These are phyloP conservation scores for Peronosclerospora sorghi DNA, from an alignment of 352 stramenopile species.

Conservation along the genomic window DNA sequence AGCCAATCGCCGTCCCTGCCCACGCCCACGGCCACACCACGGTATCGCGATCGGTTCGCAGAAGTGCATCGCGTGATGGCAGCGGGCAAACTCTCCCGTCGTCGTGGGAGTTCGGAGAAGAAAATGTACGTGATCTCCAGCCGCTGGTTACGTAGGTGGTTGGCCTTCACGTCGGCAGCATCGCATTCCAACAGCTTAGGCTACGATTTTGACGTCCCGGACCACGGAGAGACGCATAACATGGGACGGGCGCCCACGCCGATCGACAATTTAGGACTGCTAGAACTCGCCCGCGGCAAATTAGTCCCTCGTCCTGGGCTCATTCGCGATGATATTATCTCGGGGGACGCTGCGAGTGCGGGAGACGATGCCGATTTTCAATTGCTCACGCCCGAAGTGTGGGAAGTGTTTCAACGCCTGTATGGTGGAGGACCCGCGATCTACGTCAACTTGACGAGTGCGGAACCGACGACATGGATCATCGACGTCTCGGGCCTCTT, in stretches of 20 bases:
- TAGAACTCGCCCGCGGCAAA: conserved; percentile 40
- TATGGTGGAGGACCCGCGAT: conserved; percentile 54
- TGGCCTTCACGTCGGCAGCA: conserved; percentile 43
- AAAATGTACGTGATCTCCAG: conserved; percentile 54
- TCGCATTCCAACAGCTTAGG: conserved; percentile 16
- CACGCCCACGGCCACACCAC: conserved; percentile 19
- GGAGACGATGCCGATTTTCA: conserved; percentile 39
- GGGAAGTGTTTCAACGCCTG: conserved; percentile 54
- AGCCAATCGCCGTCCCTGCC: conserved; percentile 12
- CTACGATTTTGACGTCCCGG: conserved; percentile 18
- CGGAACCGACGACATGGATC: conserved; percentile 26
- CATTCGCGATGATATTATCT: conserved; percentile 17
- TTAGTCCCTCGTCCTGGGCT: conserved; percentile 37
- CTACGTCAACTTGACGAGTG: conserved; percentile 24
- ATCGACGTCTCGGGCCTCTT: conserved; percentile 29
- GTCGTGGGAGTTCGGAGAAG: conserved; percentile 32
- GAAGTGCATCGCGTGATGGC: conserved; percentile 65
- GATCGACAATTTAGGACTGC: conserved; percentile 53
- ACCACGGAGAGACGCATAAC: conserved; percentile 8
- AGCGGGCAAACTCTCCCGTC: conserved; percentile 43
- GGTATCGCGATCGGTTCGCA: conserved; percentile 43
- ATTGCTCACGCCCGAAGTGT: conserved; percentile 52
- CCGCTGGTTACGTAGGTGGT: conserved; percentile 45
- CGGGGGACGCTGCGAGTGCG: conserved; percentile 15
- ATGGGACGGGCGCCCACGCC: conserved; percentile 20